Conservation (phyloP, 1,139 yeast species). For the Meyerozyma athensensis region DNA sequence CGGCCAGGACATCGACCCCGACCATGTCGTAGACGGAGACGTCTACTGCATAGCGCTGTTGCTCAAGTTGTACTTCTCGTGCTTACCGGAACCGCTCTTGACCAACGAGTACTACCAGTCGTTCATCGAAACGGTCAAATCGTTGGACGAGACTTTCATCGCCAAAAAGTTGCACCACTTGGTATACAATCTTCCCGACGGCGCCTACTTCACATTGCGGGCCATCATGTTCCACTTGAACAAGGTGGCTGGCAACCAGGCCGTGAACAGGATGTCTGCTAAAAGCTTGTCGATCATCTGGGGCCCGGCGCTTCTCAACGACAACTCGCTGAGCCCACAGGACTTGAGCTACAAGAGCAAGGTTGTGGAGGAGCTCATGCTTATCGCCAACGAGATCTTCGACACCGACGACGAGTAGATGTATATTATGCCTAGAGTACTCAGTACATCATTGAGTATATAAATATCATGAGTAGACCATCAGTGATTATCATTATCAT, state of each 20-base stretch:
- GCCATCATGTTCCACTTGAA: conserved; percentile 80
- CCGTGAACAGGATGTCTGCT: conserved; percentile 71
- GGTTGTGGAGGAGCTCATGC: conserved; percentile 77
- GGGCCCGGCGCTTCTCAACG: conserved; percentile 85
- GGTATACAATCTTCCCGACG: conserved; percentile 87
- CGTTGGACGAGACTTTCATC: conserved; percentile 46
- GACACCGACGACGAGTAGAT: conserved; percentile 51
- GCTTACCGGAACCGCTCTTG: conserved; percentile 66
- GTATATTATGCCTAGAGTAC: conserved; percentile 3
- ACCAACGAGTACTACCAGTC: conserved; percentile 53
- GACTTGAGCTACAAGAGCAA: conserved; percentile 79
- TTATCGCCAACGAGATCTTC: conserved; percentile 82
- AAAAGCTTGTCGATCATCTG: conserved; percentile 81
- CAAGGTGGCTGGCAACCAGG: conserved; percentile 62
- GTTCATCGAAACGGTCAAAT: conserved; percentile 69
- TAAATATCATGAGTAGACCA: no score
- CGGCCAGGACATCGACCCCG: conserved; percentile 40
- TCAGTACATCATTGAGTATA: neutral
- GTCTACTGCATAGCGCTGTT: conserved; percentile 70
- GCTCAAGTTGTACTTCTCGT: conserved; percentile 60
- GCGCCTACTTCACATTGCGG: conserved; percentile 88
- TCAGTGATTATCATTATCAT: no score
- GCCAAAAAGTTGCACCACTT: conserved; percentile 79
- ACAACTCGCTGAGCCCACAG: conserved; percentile 59
- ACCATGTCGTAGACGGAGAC: conserved; percentile 60